Evolutionary conservation across 345 rosid species (phyloP), one percentile per base, ranked within the genome.

Genomic region (Salix viminalis): DNA sequence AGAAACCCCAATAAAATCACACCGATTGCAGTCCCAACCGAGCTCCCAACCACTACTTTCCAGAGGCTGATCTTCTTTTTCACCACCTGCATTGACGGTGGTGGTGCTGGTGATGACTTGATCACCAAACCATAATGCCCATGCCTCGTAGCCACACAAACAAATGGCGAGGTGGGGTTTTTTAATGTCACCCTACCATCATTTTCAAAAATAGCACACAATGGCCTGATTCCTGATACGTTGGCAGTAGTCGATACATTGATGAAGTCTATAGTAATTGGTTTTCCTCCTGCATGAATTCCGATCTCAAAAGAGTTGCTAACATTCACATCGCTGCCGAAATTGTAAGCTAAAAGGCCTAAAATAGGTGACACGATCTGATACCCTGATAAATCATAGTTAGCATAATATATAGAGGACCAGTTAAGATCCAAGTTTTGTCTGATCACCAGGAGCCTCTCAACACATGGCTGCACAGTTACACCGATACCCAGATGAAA

Each of bases 61-160:
- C 98, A 96, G 81, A 65, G 73, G 83, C 92, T 87, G 23, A 86
- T 88, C 82, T 80, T 87, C 84, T 77, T 82, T 80, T 76, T 78
- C 54, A 23, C 66, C 65, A 70, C 69, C 76, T 19, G 46, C 19
- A 6, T 32, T 26, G 78, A 42, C 0, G 73, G 61, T 1, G 81
- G 32, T 4, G 81, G 73, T 68, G 61, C 82, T 2, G 84, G 82
- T 3, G 83, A 83, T 30, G 81, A 81, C 76, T 77, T 83, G 2
- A 88, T 75, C 74, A 93, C 94, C 82, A 96, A 80, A 76, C 94
- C 96, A 28, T 88, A 96, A 86, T 93, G 99, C 24, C 97, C 98
- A 32, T 90, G 90, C 61, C 77, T 88, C 41, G 83, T 82, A 7
- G 92, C 87, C 11, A 71, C 76, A 67, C 99, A 96, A 7, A 92